Conservation (phyloP, 805 yeast genomes). For the Scheffersomyces lignosus region DNA sequence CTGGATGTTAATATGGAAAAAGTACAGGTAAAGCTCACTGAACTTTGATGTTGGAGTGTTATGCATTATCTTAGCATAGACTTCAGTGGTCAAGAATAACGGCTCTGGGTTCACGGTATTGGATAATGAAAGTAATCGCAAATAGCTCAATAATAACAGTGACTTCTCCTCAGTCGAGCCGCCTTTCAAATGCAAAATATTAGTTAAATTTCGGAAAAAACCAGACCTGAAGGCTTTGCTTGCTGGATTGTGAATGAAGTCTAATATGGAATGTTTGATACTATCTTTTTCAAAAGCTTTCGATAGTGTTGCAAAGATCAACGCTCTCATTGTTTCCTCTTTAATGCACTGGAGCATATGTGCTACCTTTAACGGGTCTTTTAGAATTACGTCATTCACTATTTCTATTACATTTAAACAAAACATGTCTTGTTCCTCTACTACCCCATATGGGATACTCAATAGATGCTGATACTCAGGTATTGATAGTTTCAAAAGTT, state of each 20-base stretch:
- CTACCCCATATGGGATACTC: constrained; percentile 19
- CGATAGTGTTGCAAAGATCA: constrained; percentile 16
- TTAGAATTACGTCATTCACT: constrained; percentile 27
- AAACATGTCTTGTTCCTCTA: constrained; percentile 27
- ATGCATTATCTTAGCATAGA: constrained; percentile 18
- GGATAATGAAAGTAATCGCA: constrained; percentile 24
- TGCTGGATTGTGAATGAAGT: constrained; percentile 25
- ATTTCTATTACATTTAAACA: constrained; percentile 30
- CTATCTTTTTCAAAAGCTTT: constrained; percentile 16
- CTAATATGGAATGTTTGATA: constrained; percentile 26
- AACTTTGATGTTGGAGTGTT: constrained; percentile 15
- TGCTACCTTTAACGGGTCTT: constrained; percentile 23
- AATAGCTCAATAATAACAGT: constrained; percentile 22
- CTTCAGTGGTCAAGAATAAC: constrained; percentile 14
- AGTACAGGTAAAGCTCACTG: constrained; percentile 26
- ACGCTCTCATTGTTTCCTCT: constrained; percentile 16
- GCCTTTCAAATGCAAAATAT: constrained; percentile 10
- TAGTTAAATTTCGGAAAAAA: constrained; percentile 17
- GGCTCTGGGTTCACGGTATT: constrained; percentile 21
- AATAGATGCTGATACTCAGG: constrained; percentile 27
- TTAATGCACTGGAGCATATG: constrained; percentile 17
- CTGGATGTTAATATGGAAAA: constrained; percentile 34
- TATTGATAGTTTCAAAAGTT: constrained; percentile 21
- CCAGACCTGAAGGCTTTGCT: constrained; percentile 13
- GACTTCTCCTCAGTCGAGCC: constrained; percentile 13